phyloP scores from a whole-genome alignment of 495 filamentous ascomycete genomes.

The Letharia lupina region DNA sequence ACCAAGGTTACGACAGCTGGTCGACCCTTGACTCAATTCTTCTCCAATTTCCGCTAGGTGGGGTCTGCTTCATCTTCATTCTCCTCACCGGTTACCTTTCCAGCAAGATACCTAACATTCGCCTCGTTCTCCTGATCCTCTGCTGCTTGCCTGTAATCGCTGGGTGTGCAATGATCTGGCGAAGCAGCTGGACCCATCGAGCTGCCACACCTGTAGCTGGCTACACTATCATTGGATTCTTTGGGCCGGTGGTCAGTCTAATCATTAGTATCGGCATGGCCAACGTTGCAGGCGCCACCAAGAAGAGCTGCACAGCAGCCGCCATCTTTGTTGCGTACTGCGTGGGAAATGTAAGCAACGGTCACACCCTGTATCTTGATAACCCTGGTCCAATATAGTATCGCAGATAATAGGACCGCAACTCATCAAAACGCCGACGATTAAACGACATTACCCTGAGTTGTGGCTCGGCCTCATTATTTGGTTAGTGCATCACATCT shows the following conservation, averaged over 20 bases:
- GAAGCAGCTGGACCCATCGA: constrained; percentile 53
- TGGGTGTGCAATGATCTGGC: constrained; percentile 69
- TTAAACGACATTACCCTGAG: constrained; percentile 56
- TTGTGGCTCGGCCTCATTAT: constrained; percentile 64
- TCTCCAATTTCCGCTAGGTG: constrained; percentile 65
- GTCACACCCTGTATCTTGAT: not conserved
- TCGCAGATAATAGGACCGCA: constrained; percentile 58
- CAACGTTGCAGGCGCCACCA: constrained; percentile 70
- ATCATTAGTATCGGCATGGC: constrained; percentile 60
- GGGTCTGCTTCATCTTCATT: constrained; percentile 53
- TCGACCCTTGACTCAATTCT: constrained; percentile 56
- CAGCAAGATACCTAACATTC: constrained; percentile 50
- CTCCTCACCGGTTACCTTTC: constrained; percentile 56
- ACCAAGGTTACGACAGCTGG: constrained; percentile 30
- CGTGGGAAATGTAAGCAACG: constrained; percentile 45
- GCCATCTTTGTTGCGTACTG: constrained; percentile 68
- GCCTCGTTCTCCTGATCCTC: constrained; percentile 52
- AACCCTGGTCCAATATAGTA: not conserved
- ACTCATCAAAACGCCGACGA: constrained; percentile 53
- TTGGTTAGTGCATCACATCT: constrained; percentile 40
- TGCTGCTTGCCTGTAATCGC: constrained; percentile 66
- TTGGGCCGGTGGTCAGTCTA: constrained; percentile 56
- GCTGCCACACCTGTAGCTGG: constrained; percentile 57
- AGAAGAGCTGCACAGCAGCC: constrained; percentile 65
- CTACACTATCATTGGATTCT: constrained; percentile 63